Evolutionary conservation across 1,284 basidiomycete species (phyloP).

Genomic region (Cryptococcus sp.): DNA sequence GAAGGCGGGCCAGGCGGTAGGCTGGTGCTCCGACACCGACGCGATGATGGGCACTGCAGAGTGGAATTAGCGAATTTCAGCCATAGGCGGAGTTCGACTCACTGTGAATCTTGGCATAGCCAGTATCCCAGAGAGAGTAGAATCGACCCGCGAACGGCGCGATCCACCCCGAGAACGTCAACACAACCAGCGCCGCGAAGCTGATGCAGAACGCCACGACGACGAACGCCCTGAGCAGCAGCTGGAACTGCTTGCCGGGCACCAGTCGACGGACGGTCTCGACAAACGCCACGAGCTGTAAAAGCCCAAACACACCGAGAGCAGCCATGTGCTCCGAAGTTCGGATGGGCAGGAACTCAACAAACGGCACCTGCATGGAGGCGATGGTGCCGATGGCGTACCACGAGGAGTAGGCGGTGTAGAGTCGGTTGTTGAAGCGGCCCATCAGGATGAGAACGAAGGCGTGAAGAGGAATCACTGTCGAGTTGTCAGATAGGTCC

Average conservation of each 20-base stretch:
- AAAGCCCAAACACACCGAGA: constrained; percentile 90
- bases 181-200: constrained; percentile 64
- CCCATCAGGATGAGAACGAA: constrained; percentile 94
- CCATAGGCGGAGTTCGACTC: constrained; percentile 26
- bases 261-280: constrained; percentile 86
- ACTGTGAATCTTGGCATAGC: constrained; percentile 89
- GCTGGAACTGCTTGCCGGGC: constrained; percentile 88
- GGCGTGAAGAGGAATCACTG: constrained; percentile 90
- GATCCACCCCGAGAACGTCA: constrained; percentile 94
- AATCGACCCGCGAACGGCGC: constrained; percentile 99
- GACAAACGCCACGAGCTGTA: constrained; percentile 94
- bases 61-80: not conserved
- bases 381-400: constrained; percentile 95
- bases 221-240: constrained; percentile 68
- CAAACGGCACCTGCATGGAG: constrained; percentile 99
- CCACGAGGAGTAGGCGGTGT: constrained; percentile 95
- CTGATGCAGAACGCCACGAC: constrained; percentile 71
- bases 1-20: constrained; percentile 98
- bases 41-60: constrained; percentile 83
- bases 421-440: constrained; percentile 86
- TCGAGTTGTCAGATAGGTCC: not conserved
- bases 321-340: constrained; percentile 99
- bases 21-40: constrained; percentile 99
- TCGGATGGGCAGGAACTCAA: constrained; percentile 96
- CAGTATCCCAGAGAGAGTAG: constrained; percentile 99